Evolutionary conservation across 495 filamentous ascomycete species (phyloP).

Genomic region (Penicillium waksmanii): DNA sequence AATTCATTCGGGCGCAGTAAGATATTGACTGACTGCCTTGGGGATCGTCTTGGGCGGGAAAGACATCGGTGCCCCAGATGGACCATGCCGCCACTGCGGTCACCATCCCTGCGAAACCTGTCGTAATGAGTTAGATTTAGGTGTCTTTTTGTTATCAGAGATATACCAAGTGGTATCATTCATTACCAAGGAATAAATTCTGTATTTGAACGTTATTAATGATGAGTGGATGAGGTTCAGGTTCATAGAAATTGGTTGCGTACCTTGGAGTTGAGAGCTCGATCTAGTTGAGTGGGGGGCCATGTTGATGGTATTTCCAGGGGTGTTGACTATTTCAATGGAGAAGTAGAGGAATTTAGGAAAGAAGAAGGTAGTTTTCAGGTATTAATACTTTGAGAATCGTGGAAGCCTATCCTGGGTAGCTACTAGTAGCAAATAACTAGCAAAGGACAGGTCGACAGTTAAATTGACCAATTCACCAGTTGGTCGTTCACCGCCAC

Average conservation of each 20-base stretch:
- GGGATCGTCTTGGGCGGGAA: slow-evolving; percentile 73
- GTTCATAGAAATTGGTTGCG: slow-evolving; percentile 7
- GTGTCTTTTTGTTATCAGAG: neutral
- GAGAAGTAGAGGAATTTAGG: neutral
- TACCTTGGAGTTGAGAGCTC: slow-evolving; percentile 79
- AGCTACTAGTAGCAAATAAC: neutral
- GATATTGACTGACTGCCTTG: slow-evolving; percentile 59
- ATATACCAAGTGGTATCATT: neutral
- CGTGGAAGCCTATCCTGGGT: neutral
- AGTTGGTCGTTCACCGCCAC: slow-evolving; percentile 21
- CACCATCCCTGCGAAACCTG: slow-evolving; percentile 77
- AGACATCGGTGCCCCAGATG: slow-evolving; percentile 82
- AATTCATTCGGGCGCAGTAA: neutral
- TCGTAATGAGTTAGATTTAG: slow-evolving; percentile 17
- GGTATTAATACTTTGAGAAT: neutral
- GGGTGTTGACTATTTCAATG: neutral
- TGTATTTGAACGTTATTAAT: slow-evolving; percentile 21
- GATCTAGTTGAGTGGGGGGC: slow-evolving; percentile 74
- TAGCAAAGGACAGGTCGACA: neutral
- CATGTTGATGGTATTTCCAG: slow-evolving; percentile 36
- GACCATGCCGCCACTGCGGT: slow-evolving; percentile 81
- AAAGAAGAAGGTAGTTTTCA: no score
- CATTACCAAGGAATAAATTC: slow-evolving; percentile 62
- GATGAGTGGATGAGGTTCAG: neutral
- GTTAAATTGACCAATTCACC: neutral